These are phyloP conservation scores for Oropetium thomaeum DNA, from an alignment of 176 grass and related monocot species.

Conservation along the genomic window DNA sequence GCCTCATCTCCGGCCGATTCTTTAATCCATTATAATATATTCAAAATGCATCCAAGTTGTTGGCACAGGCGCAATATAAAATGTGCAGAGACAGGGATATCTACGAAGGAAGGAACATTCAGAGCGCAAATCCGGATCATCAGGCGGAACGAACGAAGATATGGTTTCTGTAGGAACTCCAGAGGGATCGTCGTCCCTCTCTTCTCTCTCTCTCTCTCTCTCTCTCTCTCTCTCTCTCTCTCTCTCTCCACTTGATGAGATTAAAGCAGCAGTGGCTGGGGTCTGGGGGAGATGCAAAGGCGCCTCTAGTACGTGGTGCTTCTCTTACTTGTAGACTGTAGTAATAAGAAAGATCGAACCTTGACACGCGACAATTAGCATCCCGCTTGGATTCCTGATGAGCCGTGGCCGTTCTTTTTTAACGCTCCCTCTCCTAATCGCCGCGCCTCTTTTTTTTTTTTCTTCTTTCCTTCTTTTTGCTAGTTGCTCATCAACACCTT, in stretches of 20 bases:
- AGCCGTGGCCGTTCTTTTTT: constrained; percentile 56
- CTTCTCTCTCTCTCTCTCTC: no score
- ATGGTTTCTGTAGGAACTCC: constrained; percentile 20
- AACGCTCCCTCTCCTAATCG: constrained; percentile 33
- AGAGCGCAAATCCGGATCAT: constrained; percentile 45
- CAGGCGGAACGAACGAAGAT: constrained; percentile 16
- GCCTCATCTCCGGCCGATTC: neutral
- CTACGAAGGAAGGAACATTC: constrained; percentile 35
- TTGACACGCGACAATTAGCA: constrained; percentile 50
- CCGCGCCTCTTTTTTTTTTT: neutral
- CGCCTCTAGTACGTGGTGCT: no score
- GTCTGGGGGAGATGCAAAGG: no score
- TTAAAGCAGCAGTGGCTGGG: no score
- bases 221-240: no score
- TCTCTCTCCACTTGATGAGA: constrained; percentile 13
- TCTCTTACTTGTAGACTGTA: no score
- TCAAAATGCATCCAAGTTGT: neutral
- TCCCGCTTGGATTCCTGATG: constrained; percentile 46
- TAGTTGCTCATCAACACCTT: no score
- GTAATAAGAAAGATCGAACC: no score
- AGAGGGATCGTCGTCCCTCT: no score
- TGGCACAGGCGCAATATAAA: neutral
- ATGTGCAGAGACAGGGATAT: constrained; percentile 15
- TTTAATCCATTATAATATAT: neutral
- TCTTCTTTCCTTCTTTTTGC: neutral